Evolutionary conservation across 2,329 filamentous ascomycete species (phyloP).

Genomic region (Hymenoscyphus albidus): DNA sequence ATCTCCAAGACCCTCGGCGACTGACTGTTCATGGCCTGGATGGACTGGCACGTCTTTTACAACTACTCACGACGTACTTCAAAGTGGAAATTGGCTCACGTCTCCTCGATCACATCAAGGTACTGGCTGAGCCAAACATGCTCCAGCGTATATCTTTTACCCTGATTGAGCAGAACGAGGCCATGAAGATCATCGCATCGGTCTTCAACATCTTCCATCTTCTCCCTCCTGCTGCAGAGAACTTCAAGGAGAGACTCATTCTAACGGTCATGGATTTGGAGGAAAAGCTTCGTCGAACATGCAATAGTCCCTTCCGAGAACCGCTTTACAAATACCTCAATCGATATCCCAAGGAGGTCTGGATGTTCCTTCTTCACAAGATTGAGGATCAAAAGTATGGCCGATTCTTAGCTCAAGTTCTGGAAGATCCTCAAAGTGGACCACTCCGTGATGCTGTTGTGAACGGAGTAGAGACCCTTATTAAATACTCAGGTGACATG

Average conservation of each 20-base stretch:
- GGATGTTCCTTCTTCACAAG: constrained; percentile 72
- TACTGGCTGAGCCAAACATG: constrained; percentile 74
- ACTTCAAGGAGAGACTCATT: constrained; percentile 86
- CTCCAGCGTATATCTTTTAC: constrained; percentile 92
- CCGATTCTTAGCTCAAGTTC: constrained; percentile 83
- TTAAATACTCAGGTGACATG: constrained; percentile 62
- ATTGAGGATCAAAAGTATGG: constrained; percentile 85
- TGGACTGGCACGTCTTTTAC: constrained; percentile 82
- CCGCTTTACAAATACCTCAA: constrained; percentile 93
- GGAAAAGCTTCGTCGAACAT: constrained; percentile 76
- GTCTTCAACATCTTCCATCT: constrained; percentile 97
- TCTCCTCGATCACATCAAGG: constrained; percentile 89
- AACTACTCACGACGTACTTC: constrained; percentile 95
- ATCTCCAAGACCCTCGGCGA: constrained; percentile 88
- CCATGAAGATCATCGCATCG: constrained; percentile 92
- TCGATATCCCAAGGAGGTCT: constrained; percentile 84
- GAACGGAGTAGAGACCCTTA: constrained; percentile 67
- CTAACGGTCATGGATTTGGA: constrained; percentile 89
- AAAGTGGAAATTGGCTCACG: constrained; percentile 96
- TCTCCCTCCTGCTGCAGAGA: constrained; percentile 82
- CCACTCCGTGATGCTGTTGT: constrained; percentile 71
- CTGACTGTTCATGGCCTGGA: constrained; percentile 86
- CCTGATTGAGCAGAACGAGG: constrained; percentile 84
- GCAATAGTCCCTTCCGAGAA: constrained; percentile 84
- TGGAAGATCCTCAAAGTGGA: constrained; percentile 70